Base-by-base conservation (phyloP, 768 basidiomycete genomes). In the Pholiota conissans region DNA sequence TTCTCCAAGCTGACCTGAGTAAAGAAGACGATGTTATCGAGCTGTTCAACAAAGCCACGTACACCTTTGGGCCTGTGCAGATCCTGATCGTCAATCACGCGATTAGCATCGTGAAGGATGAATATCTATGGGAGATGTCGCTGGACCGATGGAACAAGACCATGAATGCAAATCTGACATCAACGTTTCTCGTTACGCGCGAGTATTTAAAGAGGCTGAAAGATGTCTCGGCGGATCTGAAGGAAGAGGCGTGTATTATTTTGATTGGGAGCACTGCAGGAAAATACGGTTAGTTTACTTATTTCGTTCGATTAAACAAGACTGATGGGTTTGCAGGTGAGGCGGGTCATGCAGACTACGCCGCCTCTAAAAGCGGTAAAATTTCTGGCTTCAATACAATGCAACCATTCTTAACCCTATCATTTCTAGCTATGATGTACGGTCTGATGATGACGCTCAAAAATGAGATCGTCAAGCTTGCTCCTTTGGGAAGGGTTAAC, bases 381-480 rank as follows among this genome's bases (percentile, higher is more conserved):
- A 63, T 0, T 14, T 13, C 3, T 34, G 10, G 13, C 22, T 22
- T 16, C 3, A 20, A n/a, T 30, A 18, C 11, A 10, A 2, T 11
- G 1, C 5, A 50, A 20, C 8, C 1, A 28, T 22, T 4, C 52
- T 40, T 13, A 34, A 16, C 10, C 5, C 59, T 5, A 42, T 16
- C 26, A 20, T 27, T 49, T 30, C 16, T 18, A 87, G 87, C 82
- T 4, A 78, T 89, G 75, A 89, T 89, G 88, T 86, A 88, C 59
- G 90, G 89, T 1, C 65, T 91, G 30, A 82, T 81, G 3, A 71
- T 85, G 63, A 76, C 84, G 4, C 76, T 91, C 62, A 91, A 91
- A 73, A 91, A 91, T 68, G 89, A 92, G 71, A 90, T 91, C 53
- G 89, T 92, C 45, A 83, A 83, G 70, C 81, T 90, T 57, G 88